Conservation (phyloP, 2,329 filamentous ascomycete genomes). For the Colletotrichum sp. region DNA sequence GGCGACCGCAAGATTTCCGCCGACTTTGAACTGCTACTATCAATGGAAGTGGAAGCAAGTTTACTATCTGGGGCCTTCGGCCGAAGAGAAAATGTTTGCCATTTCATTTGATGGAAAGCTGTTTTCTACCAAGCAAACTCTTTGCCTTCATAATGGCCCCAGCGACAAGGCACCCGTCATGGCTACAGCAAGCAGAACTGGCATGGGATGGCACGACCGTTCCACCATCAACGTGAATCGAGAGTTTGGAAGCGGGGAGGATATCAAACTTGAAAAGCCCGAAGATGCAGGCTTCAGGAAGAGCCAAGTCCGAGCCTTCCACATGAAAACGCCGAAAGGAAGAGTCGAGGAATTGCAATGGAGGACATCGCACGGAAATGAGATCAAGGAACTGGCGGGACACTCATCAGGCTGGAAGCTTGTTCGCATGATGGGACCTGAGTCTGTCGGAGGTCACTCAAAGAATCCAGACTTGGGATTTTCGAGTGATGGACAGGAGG, state of each 20-base stretch:
- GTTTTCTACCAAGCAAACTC: background rate
- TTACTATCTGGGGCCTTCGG: constrained; percentile 2
- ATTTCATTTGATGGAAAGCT: background rate
- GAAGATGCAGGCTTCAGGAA: background rate
- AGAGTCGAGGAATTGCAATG: constrained; percentile 16
- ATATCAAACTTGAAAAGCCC: background rate
- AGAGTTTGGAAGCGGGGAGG: background rate
- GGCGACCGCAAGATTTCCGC: constrained; percentile 1
- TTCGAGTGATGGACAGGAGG: constrained; percentile 20
- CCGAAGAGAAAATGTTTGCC: background rate
- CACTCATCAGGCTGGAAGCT: constrained; percentile 21
- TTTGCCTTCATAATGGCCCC: constrained; percentile 5
- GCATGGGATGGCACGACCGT: background rate
- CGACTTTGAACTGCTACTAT: constrained; percentile 4
- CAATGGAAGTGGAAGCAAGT: constrained; percentile 9
- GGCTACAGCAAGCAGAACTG: background rate
- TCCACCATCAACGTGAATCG: background rate
- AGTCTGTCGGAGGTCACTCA: background rate
- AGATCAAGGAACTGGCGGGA: constrained; percentile 14
- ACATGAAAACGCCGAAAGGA: background rate
- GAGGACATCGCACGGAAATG: constrained; percentile 7
- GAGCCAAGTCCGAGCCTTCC: background rate
- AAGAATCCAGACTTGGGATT: background rate
- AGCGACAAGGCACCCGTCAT: background rate
- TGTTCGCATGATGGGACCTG: constrained; percentile 3